Evolutionary conservation across 306 rosid species (phyloP).

Genomic region (Trichosanthes cucumerina): DNA sequence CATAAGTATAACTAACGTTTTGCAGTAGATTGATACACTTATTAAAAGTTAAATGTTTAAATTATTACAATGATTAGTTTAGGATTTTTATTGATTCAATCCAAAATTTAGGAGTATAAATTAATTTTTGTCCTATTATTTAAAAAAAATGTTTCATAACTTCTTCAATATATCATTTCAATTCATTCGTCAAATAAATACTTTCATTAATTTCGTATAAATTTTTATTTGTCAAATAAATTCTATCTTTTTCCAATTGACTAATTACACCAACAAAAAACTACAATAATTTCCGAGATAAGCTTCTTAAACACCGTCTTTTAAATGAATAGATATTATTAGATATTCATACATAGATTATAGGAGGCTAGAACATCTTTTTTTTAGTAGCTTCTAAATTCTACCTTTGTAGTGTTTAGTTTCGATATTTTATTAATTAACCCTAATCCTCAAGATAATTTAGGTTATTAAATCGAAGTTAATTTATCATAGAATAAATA

Average conservation of each 20-base stretch:
- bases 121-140: too few species aligned
- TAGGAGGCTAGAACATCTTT: not conserved
- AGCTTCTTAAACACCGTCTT: not conserved
- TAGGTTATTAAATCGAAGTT: not conserved
- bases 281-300: not conserved
- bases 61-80: too few species aligned
- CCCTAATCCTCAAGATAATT: not conserved
- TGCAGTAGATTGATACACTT: too few species aligned
- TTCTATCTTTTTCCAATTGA: not conserved
- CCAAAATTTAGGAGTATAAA: too few species aligned
- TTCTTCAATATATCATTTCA: too few species aligned
- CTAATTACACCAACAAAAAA: not conserved
- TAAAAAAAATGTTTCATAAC: not conserved
- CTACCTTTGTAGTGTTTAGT: not conserved
- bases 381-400: not conserved
- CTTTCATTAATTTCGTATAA: not conserved
- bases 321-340: not conserved
- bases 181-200: not conserved
- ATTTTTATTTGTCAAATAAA: not conserved
- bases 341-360: not conserved
- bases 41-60: too few species aligned
- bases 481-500: not conserved
- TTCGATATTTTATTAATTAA: not conserved
- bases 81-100: too few species aligned
- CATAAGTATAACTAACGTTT: too few species aligned